Percentiles rank a stretch among this genome's conserved stretches.
These are phyloP conservation scores for Leucocoprinus leucothites DNA, from an alignment of 768 basidiomycete genomes.

Conservation along the genomic window DNA sequence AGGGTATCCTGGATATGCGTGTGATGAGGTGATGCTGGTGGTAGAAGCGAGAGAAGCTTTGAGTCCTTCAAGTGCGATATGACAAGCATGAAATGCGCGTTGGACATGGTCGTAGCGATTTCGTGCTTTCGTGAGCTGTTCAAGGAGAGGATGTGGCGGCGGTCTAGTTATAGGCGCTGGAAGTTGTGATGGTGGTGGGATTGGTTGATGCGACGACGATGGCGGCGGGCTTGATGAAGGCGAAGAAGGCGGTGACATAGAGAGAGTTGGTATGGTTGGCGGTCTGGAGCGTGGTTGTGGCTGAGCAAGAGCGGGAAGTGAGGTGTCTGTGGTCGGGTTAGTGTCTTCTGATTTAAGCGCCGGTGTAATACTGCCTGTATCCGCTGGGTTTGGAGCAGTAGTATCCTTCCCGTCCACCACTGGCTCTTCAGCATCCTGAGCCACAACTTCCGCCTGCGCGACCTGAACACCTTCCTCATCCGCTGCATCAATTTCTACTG, in stretches of 20 bases:
- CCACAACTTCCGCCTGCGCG: no score
- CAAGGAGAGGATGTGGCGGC: slow-evolving; percentile 36
- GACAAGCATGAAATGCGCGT: slow-evolving; percentile 65
- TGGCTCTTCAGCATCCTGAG: no score
- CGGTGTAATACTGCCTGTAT: no score
- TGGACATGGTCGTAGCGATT: slow-evolving; percentile 62
- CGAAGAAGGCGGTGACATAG: neutral
- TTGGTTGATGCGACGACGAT: neutral
- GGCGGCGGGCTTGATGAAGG: neutral
- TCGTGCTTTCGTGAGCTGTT: slow-evolving; percentile 38
- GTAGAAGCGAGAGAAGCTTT: slow-evolving; percentile 30
- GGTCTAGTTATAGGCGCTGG: neutral
- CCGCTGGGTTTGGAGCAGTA: no score
- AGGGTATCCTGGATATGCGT: neutral
- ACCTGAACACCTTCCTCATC: no score
- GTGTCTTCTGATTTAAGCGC: no score
- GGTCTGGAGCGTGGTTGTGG: neutral
- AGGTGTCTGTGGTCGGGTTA: no score
- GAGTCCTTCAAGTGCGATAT: slow-evolving; percentile 60
- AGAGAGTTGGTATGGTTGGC: neutral
- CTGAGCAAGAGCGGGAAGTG: neutral
- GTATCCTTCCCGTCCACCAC: no score
- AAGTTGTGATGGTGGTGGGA: neutral
- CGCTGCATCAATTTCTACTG: no score
- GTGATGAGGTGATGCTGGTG: slow-evolving; percentile 6